These are phyloP conservation scores for Botrytis paeoniae DNA, from an alignment of 2,329 filamentous ascomycete genomes.

Conservation along the genomic window DNA sequence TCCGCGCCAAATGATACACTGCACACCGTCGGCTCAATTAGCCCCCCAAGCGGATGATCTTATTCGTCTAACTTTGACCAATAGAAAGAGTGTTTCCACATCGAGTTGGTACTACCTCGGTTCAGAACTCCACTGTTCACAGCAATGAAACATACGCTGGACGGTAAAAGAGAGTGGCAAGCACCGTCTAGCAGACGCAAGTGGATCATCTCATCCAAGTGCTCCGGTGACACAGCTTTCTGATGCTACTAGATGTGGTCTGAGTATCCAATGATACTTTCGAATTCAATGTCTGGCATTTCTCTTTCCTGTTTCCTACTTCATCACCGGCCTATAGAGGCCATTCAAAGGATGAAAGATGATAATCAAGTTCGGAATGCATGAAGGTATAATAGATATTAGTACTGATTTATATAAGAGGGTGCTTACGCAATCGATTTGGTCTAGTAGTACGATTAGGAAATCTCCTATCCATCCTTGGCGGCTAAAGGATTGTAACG, in stretches of 20 bases:
- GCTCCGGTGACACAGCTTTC: not conserved
- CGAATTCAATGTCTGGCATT: not conserved
- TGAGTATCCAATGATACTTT: conserved; percentile 8
- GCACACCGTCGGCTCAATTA: not conserved
- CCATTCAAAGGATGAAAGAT: not conserved
- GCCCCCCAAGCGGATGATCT: not conserved
- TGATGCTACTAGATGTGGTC: not conserved
- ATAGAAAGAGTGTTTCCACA: conserved; percentile 1
- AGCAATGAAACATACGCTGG: conserved; percentile 20
- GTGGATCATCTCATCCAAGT: conserved; percentile 5
- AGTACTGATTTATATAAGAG: not conserved
- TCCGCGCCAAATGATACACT: conserved; percentile 14
- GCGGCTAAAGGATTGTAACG: conserved; percentile 26
- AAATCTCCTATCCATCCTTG: conserved; percentile 20
- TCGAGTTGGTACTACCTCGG: conserved; percentile 3
- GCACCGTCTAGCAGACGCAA: conserved; percentile 13
- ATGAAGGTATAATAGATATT: not conserved
- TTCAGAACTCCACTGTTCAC: conserved; percentile 11
- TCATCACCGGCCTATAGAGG: not conserved
- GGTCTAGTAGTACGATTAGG: conserved; percentile 1
- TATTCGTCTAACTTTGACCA: conserved; percentile 1
- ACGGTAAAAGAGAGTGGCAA: not conserved
- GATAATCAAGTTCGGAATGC: not conserved
- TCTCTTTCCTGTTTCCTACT: not conserved
- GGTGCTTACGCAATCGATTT: not conserved